Evolutionary conservation across 2,329 filamentous ascomycete species (phyloP).

Genomic region (Pestalotiopsis sp.): DNA sequence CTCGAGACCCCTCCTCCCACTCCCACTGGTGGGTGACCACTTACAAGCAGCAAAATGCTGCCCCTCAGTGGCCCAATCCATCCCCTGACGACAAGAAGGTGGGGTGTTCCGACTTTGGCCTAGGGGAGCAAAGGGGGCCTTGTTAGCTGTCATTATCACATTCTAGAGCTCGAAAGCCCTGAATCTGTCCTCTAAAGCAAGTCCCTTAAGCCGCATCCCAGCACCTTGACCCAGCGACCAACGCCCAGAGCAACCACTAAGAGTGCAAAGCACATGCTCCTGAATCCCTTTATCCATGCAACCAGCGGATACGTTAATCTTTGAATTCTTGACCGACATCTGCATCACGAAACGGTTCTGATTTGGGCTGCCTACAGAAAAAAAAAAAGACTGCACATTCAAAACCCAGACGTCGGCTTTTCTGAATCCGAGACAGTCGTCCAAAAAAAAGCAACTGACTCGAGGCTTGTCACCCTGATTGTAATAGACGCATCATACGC

Average conservation of each 20-base stretch:
- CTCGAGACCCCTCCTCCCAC: neutral
- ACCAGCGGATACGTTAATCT: neutral
- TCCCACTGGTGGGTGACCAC: neutral
- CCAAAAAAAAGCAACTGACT: neutral
- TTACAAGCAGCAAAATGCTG: neutral
- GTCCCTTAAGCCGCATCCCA: conserved; percentile 2
- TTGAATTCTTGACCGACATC: neutral
- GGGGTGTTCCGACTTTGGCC: neutral
- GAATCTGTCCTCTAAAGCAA: neutral
- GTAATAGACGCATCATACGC: neutral
- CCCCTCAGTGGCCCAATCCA: neutral
- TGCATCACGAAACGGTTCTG: neutral
- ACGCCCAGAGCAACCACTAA: neutral
- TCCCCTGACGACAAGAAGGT: neutral
- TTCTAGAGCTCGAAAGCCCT: conserved; percentile 1
- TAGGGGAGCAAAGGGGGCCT: neutral
- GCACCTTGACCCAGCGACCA: conserved; percentile 3
- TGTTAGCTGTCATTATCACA: conserved; percentile 9
- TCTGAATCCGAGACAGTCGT: neutral
- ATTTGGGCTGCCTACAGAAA: neutral
- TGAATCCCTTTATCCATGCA: neutral
- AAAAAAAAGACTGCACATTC: neutral
- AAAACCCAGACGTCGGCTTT: neutral
- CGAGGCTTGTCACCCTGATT: neutral
- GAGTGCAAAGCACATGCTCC: neutral